phyloP scores from a whole-genome alignment of 495 filamentous ascomycete species.

The Geoglossum glabrum region DNA sequence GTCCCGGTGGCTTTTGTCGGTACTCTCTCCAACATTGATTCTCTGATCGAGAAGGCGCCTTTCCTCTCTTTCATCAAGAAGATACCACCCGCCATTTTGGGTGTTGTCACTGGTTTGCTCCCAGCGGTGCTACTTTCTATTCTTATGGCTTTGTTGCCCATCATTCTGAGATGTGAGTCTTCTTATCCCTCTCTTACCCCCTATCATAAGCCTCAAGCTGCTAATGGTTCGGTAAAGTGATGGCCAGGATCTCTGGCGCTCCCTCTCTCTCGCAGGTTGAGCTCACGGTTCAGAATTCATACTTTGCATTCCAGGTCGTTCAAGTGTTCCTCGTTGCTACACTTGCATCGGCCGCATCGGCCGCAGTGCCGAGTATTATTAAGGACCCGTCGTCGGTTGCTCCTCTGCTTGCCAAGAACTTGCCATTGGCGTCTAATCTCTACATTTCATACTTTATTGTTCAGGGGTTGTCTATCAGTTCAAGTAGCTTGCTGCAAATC shows the following conservation, averaged over 20 bases:
- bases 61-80: constrained; percentile 56
- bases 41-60: constrained; percentile 35
- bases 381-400: constrained; percentile 38
- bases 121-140: constrained; percentile 62
- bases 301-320: constrained; percentile 87
- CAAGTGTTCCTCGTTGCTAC: constrained; percentile 89
- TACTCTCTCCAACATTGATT: constrained; percentile 65
- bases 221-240: constrained; percentile 22
- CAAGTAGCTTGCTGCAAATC: constrained; percentile 56
- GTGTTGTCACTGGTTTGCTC: constrained; percentile 69
- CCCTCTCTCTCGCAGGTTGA: constrained; percentile 64
- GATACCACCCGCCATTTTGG: constrained; percentile 50
- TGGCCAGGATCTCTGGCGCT: constrained; percentile 61
- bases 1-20: constrained; percentile 80
- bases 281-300: constrained; percentile 72
- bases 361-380: constrained; percentile 43
- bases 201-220: not conserved
- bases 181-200: not conserved
- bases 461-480: constrained; percentile 70
- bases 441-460: constrained; percentile 92
- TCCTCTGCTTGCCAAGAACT: constrained; percentile 44
- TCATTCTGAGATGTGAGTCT: constrained; percentile 53
- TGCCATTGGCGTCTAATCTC: constrained; percentile 77
- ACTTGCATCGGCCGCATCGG: constrained; percentile 51
- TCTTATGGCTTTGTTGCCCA: constrained; percentile 77